A percentile compares a stretch with the other conserved stretches of the same genome.
These are phyloP conservation scores for Pichia sp. DNA, from an alignment of 1,139 yeast species.

Conservation along the genomic window DNA sequence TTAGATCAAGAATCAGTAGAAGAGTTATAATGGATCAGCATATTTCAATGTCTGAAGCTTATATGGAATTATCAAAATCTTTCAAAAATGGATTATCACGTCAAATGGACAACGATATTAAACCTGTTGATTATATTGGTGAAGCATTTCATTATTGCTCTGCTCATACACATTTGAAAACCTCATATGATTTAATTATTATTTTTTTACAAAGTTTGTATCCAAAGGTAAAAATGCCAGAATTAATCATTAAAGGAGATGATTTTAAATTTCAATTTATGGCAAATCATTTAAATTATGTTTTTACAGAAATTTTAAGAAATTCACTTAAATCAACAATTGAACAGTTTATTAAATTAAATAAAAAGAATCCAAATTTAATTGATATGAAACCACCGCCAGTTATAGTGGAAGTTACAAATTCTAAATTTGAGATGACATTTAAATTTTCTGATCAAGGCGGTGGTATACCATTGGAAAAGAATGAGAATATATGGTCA, in stretches of 20 bases:
- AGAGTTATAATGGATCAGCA: slow-evolving; percentile 90
- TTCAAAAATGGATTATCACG: slow-evolving; percentile 19
- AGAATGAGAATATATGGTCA: slow-evolving; percentile 69
- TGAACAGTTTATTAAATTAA: slow-evolving; percentile 10
- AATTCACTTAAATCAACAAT: slow-evolving; percentile 51
- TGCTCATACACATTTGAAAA: slow-evolving; percentile 61
- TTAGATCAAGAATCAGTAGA: slow-evolving; percentile 82
- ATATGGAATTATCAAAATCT: slow-evolving; percentile 28
- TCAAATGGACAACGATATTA: slow-evolving; percentile 17
- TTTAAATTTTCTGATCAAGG: slow-evolving; percentile 86
- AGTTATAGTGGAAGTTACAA: slow-evolving; percentile 62
- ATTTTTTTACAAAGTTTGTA: slow-evolving; percentile 40
- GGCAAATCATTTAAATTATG: slow-evolving; percentile 78
- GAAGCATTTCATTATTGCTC: slow-evolving; percentile 77
- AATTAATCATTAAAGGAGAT: slow-evolving; percentile 65
- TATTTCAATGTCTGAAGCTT: slow-evolving; percentile 65
- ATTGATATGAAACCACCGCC: slow-evolving; percentile 50
- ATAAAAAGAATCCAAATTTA: slow-evolving; percentile 20
- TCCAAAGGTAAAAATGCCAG: slow-evolving; percentile 64
- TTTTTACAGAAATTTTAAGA: slow-evolving; percentile 79
- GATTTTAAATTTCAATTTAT: slow-evolving; percentile 68
- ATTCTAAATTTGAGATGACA: slow-evolving; percentile 58
- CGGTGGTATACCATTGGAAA: slow-evolving; percentile 67
- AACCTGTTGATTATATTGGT: slow-evolving; percentile 71
- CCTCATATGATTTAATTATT: slow-evolving; percentile 48